phyloP scores from a whole-genome alignment of 192 early-diverging fungal species.

The Phlyctochytrium planicorne region DNA sequence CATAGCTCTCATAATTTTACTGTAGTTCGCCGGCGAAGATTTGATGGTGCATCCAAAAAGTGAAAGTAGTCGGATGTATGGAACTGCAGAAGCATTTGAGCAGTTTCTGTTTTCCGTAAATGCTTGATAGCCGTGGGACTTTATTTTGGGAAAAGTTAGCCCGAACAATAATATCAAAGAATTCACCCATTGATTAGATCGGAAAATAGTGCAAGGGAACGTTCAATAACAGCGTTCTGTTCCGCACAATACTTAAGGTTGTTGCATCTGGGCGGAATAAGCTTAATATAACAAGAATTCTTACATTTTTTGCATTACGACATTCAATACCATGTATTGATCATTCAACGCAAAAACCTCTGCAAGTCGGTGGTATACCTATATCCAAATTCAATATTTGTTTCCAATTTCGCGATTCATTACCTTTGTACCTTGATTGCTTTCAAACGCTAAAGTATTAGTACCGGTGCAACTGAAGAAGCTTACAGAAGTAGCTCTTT shows the following conservation, averaged over 20 bases:
- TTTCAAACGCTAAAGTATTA: conserved; percentile 4
- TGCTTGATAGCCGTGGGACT: conserved; percentile 76
- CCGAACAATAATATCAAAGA: neutral
- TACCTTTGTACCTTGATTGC: conserved; percentile 22
- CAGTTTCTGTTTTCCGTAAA: conserved; percentile 73
- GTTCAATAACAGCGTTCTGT: conserved; percentile 54
- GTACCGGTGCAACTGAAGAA: neutral
- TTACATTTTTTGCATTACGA: conserved; percentile 68
- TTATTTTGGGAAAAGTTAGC: neutral
- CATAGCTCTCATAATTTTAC: conserved; percentile 16
- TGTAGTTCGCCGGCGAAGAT: conserved; percentile 55
- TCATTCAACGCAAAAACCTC: conserved; percentile 69
- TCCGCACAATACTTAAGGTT: conserved; percentile 65
- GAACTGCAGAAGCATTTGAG: conserved; percentile 64
- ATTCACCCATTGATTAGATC: conserved; percentile 58
- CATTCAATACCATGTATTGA: conserved; percentile 51
- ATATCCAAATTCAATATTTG: neutral
- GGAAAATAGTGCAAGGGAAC: conserved; percentile 71
- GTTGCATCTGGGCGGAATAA: conserved; percentile 13
- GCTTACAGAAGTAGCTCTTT: conserved; percentile 71
- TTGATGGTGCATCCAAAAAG: conserved; percentile 63
- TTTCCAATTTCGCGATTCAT: neutral
- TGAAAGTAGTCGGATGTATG: conserved; percentile 71
- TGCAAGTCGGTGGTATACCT: conserved; percentile 67
- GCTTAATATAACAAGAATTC: neutral